Conservation (phyloP, 1,284 basidiomycete species). For the Agroathelia rolfsii region DNA sequence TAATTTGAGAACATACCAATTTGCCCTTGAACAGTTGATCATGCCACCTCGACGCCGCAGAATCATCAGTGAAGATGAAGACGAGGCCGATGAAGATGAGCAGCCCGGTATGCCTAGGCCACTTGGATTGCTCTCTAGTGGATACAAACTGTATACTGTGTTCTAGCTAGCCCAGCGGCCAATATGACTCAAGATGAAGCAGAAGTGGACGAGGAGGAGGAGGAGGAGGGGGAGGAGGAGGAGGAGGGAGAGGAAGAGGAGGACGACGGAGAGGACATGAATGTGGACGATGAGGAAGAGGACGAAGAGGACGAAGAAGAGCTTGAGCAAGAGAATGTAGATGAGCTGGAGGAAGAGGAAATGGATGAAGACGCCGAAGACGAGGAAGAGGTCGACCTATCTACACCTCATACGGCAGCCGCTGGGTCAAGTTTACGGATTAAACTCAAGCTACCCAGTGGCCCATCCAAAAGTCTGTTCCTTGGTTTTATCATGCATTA, state of each 20-base stretch:
- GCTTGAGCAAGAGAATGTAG: slow-evolving; percentile 17
- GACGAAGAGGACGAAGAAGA: slow-evolving; percentile 22
- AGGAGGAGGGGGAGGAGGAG: slow-evolving; percentile 18
- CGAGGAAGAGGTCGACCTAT: slow-evolving; percentile 25
- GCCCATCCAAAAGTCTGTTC: slow-evolving; percentile 20
- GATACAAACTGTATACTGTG: no score
- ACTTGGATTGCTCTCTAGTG: no score
- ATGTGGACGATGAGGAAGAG: slow-evolving; percentile 23
- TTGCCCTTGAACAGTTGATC: no score
- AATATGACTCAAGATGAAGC: no score
- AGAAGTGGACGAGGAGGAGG: slow-evolving; percentile 21
- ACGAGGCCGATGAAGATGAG: no score
- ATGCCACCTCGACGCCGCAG: no score
- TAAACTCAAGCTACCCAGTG: slow-evolving; percentile 47
- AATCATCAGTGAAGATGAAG: no score
- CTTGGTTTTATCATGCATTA: slow-evolving; percentile 18
- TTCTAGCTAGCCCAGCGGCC: no score
- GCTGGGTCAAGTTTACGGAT: slow-evolving; percentile 32
- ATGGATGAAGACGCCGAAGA: slow-evolving; percentile 11
- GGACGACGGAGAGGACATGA: slow-evolving; percentile 21
- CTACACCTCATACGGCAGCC: slow-evolving; percentile 23
- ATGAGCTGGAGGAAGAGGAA: slow-evolving; percentile 7
- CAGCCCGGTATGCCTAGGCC: no score
- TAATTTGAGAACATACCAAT: no score
- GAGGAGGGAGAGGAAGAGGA: slow-evolving; percentile 20